Conservation (phyloP, 495 filamentous ascomycete genomes). For the Emericellopsis terricola region DNA sequence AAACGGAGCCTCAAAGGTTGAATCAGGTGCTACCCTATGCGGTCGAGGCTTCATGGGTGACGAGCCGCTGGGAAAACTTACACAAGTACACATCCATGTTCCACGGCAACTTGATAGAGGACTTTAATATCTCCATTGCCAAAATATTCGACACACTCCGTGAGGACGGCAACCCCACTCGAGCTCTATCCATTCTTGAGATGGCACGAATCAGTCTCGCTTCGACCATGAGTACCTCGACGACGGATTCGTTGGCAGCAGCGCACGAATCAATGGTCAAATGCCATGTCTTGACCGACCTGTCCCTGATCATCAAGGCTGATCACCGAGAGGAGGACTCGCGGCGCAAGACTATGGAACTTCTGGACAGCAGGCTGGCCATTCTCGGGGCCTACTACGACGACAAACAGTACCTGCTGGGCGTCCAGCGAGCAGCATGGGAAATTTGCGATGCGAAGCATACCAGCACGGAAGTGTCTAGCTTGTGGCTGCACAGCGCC, state of each 20-base stretch:
- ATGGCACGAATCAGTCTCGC: constrained; percentile 52
- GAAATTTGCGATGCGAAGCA: constrained; percentile 41
- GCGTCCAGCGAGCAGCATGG: constrained; percentile 74
- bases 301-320: constrained; percentile 57
- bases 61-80: constrained; percentile 58
- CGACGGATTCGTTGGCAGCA: constrained; percentile 59
- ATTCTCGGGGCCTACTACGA: constrained; percentile 69
- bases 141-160: constrained; percentile 29
- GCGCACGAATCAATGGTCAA: constrained; percentile 69
- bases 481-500: constrained; percentile 73
- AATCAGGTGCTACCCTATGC: constrained; percentile 57
- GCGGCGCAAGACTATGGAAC: constrained; percentile 29
- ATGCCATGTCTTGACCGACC: constrained; percentile 70
- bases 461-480: constrained; percentile 52
- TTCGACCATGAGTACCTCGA: constrained; percentile 50
- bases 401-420: constrained; percentile 91
- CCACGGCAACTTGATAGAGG: constrained; percentile 33
- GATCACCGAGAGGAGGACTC: constrained; percentile 15
- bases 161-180: constrained; percentile 32
- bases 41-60: constrained; percentile 82
- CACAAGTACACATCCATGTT: constrained; percentile 43
- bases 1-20: constrained; percentile 28
- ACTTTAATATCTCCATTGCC: constrained; percentile 73
- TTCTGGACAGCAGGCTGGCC: constrained; percentile 58
- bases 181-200: constrained; percentile 29